Evolutionary conservation across 2,329 filamentous ascomycete genomes (phyloP), one percentile per base, ranked within the genome.

Genomic region (Periconia sp.): DNA sequence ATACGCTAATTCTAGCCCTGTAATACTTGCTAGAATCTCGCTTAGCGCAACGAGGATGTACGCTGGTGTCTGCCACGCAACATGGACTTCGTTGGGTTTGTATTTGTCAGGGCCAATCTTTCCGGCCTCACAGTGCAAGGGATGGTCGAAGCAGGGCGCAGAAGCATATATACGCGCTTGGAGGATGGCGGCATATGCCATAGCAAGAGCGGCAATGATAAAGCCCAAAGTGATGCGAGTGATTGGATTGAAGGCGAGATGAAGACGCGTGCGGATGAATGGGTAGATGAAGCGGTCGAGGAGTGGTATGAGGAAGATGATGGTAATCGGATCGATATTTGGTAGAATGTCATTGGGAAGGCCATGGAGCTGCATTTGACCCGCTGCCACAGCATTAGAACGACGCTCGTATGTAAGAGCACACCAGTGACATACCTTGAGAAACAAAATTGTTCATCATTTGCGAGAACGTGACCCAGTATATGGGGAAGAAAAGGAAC

Each of bases 141-240:
- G 73, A 1, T 48, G 38, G n/a, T 70, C 69, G 64, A 76, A 83
- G 61, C 80, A 83, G 2, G 80, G 80, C 0, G 73, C 71, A 2
- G 75, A 56, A 7, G 59, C 59, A 69, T 84, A 84, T 61, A 84
- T 83, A 50, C 73, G 64, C 43, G 79, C 71, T 60, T 84, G 81
- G 0, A 83, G 72, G 42, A 78, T 72, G n/a, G 79, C 79, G 16
- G 80, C 80, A 63, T 82, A 82, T 5, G 68, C 60, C 72, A 82
- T 76, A 34, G 78, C 65, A 8, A 79, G 73, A n/a, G 78, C 63
- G 24, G 82, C 72, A 47, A 82, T 64, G 7, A 80, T 65, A 61
- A 78, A 79, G 28, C 75, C 77, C 35, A 81, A 75, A 33, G 76
- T 69, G 57, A 83, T 76, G 55, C 73, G 71, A 23, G 79, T 77